These are phyloP conservation scores for Barnettozyma wickerhamii DNA, from an alignment of 805 yeast genomes.

Conservation along the genomic window DNA sequence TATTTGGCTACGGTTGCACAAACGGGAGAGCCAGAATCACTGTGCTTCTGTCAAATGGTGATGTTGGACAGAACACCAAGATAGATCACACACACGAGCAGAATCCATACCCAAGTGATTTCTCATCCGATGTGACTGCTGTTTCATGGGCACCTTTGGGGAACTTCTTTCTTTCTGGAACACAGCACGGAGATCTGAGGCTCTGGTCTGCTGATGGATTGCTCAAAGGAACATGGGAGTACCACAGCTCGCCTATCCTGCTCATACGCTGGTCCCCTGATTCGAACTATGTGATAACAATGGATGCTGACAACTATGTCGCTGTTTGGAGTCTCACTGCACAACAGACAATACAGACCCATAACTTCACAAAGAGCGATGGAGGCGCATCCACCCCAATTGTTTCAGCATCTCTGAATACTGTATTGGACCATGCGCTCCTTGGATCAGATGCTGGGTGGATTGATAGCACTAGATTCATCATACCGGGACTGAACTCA, in stretches of 20 bases:
- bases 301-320: constrained; percentile 50
- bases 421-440: constrained; percentile 8
- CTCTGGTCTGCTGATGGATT: constrained; percentile 76
- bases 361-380: constrained; percentile 30
- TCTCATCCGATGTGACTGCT: constrained; percentile 27
- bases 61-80: constrained; percentile 12
- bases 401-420: constrained; percentile 16
- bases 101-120: constrained; percentile 6
- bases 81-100: constrained; percentile 32
- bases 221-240: constrained; percentile 48
- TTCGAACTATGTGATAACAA: constrained; percentile 51
- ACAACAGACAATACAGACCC: constrained; percentile 45
- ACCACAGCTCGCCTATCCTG: constrained; percentile 53
- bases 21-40: constrained; percentile 44
- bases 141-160: constrained; percentile 69
- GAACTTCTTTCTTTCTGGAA: constrained; percentile 54
- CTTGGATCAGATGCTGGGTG: constrained; percentile 63
- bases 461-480: constrained; percentile 67
- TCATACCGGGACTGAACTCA: constrained; percentile 58
- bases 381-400: constrained; percentile 19
- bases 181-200: constrained; percentile 67
- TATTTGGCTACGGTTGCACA: constrained; percentile 52
- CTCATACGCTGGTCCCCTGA: constrained; percentile 57
- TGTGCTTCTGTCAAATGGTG: constrained; percentile 28
- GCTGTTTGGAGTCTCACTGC: constrained; percentile 65